Conservation (phyloP, 306 rosid species). For the Canavalia gladiata region DNA sequence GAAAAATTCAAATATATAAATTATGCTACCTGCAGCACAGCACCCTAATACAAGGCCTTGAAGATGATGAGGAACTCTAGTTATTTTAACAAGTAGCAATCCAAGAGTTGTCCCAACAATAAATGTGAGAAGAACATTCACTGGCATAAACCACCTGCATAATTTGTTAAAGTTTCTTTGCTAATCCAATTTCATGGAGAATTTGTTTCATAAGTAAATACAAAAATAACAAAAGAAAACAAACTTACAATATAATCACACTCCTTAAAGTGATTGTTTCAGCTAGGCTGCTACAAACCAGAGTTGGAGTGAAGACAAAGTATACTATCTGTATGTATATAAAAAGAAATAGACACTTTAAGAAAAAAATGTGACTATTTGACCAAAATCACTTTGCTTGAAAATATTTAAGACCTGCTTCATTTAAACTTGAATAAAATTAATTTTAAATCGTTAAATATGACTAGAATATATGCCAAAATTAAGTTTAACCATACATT, state of each 20-base stretch:
- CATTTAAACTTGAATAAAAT: too few species aligned
- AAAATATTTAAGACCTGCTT: too few species aligned
- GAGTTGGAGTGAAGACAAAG: constrained; percentile 52
- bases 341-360: too few species aligned
- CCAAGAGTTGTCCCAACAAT: constrained; percentile 58
- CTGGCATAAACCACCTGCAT: constrained; percentile 64
- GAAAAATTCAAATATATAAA: not conserved
- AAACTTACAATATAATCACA: constrained; percentile 54
- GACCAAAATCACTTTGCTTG: too few species aligned
- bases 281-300: constrained; percentile 50
- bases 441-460: too few species aligned
- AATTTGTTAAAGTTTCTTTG: not conserved
- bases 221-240: not conserved
- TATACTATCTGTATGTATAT: constrained; percentile 41
- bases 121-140: constrained; percentile 61
- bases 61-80: constrained; percentile 57
- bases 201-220: not conserved
- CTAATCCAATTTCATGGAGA: not conserved
- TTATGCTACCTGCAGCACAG: constrained; percentile 53
- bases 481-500: too few species aligned
- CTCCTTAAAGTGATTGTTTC: constrained; percentile 48
- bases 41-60: constrained; percentile 61
- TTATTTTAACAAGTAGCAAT: constrained; percentile 53
- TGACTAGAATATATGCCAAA: too few species aligned
- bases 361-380: too few species aligned